A percentile compares a stretch with the other conserved stretches of the same genome.
Conservation (phyloP, 306 rosid species). For the Cicer arietinum region DNA sequence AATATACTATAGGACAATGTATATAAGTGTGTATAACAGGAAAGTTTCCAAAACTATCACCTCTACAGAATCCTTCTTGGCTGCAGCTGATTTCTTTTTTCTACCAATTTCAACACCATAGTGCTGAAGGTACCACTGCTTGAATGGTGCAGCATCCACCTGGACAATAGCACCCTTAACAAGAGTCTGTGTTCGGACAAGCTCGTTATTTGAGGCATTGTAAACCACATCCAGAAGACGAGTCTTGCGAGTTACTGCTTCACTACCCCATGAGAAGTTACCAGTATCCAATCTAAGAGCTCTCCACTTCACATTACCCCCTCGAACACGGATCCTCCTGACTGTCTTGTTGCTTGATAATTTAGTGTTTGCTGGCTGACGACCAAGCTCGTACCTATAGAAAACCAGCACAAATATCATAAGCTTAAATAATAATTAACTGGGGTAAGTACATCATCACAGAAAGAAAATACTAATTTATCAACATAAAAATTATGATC, state of each 20-base stretch:
- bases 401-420: background rate
- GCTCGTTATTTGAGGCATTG: conserved; percentile 67
- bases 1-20: no score
- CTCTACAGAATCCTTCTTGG: conserved; percentile 61
- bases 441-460: background rate
- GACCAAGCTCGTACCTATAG: conserved; percentile 64
- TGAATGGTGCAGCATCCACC: conserved; percentile 67
- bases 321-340: conserved; percentile 60
- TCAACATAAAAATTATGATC: background rate
- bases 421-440: background rate
- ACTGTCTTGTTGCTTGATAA: conserved; percentile 63
- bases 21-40: no score
- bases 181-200: conserved; percentile 62
- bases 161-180: conserved; percentile 66
- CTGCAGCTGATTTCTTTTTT: conserved; percentile 50
- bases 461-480: background rate
- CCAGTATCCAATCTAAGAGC: conserved; percentile 66
- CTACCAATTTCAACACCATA: conserved; percentile 64
- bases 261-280: conserved; percentile 64
- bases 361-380: conserved; percentile 67
- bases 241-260: conserved; percentile 63
- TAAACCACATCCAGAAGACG: conserved; percentile 63
- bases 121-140: conserved; percentile 70
- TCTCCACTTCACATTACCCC: conserved; percentile 69
- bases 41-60: conserved; percentile 32